Base-by-base conservation (phyloP, 1,284 basidiomycete genomes). In the Pseudozyma sp. region DNA sequence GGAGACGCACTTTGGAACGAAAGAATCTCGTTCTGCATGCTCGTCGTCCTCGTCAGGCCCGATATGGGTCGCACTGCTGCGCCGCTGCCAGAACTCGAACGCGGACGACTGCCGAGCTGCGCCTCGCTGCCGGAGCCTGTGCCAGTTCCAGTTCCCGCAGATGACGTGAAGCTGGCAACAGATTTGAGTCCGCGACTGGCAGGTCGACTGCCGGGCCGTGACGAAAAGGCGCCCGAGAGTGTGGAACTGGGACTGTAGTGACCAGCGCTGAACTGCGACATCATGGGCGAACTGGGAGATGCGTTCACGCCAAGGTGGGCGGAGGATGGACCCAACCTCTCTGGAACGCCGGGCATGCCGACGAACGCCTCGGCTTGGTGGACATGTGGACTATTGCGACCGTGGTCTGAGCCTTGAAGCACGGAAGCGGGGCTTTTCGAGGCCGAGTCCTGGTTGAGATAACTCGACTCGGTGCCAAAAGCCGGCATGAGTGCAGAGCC, bases 81-180 rank as follows among this genome's bases (percentile, higher is more conserved):
- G 17, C 51, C 59, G 53, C 62, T 59, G 35, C 66, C 62, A 3
- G 71, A 74, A 35, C 62, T 65, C 7, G 71, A 74, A 9, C 71
- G 61, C 11, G 66, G 71, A 13, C 71, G 58, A 17, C 52, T 14
- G 19, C 17, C 52, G 3, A 37, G 37, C 24, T 51, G 48, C 34
- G 34, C 47, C 39, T 66, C 66, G 62, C 58, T 68, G 1, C 52
- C 49, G 7, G 62, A 59, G 16, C 46, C 66, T 2, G 55, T 55
- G 40, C 55, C 66, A n/a, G 70, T 65, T 9, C 65, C 62, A 29
- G 71, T 66, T 7, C 66, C 63, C 13, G 48, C 58, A 1, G 74
- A 73, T 4, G 70, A 76, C 17, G 70, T 74, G 66, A 76, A 76
- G 61, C 67, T 73, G 33, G 74, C 74, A 7, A 76, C 70, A 34